Percentiles rank a stretch among this genome's conserved stretches.
These are phyloP conservation scores for Acanthamoeba sp. DNA, from an alignment of 208 protist genomes.

Conservation along the genomic window DNA sequence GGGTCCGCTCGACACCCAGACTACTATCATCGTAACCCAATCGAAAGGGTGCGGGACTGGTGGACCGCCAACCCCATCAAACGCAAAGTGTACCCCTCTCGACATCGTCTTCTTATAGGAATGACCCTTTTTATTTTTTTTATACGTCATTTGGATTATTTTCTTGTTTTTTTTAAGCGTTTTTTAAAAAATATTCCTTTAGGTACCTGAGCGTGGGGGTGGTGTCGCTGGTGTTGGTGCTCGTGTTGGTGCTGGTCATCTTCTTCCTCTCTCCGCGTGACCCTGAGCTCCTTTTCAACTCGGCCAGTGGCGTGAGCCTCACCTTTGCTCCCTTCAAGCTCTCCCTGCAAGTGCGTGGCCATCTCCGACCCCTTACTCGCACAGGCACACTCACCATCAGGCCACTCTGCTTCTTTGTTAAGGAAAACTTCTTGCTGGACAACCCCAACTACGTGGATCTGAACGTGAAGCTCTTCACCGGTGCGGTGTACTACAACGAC, in stretches of 20 bases:
- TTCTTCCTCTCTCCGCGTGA: constrained; percentile 53
- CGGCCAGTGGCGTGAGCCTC: constrained; percentile 2
- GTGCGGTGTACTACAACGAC: constrained; percentile 52
- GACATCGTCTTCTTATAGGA: neutral
- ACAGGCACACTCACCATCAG: too few relatives aligned
- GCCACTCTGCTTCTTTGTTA: too few relatives aligned
- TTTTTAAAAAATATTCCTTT: neutral
- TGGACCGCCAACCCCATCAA: constrained; percentile 26
- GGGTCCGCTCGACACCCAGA: constrained; percentile 18
- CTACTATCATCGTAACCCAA: constrained; percentile 23
- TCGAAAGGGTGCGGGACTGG: constrained; percentile 32
- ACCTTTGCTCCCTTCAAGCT: constrained; percentile 23
- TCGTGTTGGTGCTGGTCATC: constrained; percentile 38
- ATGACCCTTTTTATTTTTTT: neutral
- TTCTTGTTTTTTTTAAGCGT: neutral
- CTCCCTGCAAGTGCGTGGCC: neutral
- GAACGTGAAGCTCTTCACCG: constrained; percentile 50
- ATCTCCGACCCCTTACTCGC: neutral
- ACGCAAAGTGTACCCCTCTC: constrained; percentile 50
- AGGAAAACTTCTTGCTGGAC: constrained; percentile 24
- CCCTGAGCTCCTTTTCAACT: constrained; percentile 44
- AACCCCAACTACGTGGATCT: constrained; percentile 35
- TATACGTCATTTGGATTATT: neutral
- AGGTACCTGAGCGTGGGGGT: neutral
- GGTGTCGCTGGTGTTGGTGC: neutral